These are phyloP conservation scores for Volvox africanus DNA, from an alignment of 139 green algal genomes.

Conservation along the genomic window DNA sequence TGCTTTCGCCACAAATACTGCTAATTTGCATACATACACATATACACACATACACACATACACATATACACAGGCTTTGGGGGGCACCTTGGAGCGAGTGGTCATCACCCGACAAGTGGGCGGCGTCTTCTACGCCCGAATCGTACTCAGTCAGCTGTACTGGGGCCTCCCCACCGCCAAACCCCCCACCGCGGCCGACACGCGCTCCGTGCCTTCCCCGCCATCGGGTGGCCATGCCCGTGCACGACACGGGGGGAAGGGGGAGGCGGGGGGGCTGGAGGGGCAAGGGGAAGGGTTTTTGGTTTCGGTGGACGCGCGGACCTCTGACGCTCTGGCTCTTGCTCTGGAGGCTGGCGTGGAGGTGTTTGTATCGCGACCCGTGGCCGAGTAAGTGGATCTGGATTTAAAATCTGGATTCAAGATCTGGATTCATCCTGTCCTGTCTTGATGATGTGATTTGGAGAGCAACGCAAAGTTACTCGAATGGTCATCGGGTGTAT, in stretches of 20 bases:
- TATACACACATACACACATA: neutral
- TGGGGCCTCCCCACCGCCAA: neutral
- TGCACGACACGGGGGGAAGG: neutral
- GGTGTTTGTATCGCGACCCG: slow-evolving; percentile 10
- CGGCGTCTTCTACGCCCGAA: slow-evolving; percentile 27
- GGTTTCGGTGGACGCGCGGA: neutral
- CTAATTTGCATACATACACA: too few species aligned
- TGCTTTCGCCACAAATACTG: neutral
- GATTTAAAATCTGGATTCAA: too few species aligned
- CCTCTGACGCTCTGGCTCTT: slow-evolving; percentile 20
- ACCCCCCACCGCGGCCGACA: too few species aligned
- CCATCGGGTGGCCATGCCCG: neutral
- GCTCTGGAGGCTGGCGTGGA: slow-evolving; percentile 16
- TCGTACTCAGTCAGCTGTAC: slow-evolving; percentile 26
- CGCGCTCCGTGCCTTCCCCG: too few species aligned
- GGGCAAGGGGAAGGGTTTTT: neutral
- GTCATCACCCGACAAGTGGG: slow-evolving; percentile 34
- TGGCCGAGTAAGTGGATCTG: slow-evolving; percentile 28
- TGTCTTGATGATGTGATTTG: neutral
- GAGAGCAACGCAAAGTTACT: neutral
- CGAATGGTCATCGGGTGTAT: neutral
- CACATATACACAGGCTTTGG: neutral
- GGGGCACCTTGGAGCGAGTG: slow-evolving; percentile 25
- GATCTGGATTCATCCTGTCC: neutral
- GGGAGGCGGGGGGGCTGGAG: neutral